These are phyloP conservation scores for Fragilaria radians DNA, from an alignment of 108 stramenopile genomes.

Conservation along the genomic window DNA sequence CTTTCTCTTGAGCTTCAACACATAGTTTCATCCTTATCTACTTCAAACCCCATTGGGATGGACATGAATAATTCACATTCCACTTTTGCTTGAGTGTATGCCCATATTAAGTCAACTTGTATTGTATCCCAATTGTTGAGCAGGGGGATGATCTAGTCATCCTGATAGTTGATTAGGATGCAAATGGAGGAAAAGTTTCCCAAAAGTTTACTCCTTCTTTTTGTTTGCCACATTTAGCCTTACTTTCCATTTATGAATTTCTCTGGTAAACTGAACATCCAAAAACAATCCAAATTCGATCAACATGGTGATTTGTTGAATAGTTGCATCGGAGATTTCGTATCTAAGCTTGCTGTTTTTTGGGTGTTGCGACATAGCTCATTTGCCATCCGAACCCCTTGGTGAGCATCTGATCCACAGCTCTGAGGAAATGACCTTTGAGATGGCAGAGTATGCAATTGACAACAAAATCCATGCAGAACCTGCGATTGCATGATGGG, in stretches of 20 bases:
- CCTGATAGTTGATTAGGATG: constrained; percentile 14
- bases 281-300: background rate
- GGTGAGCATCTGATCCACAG: too few relatives aligned
- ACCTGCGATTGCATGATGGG: too few relatives aligned
- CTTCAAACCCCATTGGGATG: constrained; percentile 22
- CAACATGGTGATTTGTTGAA: background rate
- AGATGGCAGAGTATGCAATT: too few relatives aligned
- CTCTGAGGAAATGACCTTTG: too few relatives aligned
- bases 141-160: background rate
- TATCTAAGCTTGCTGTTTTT: background rate
- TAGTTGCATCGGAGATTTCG: constrained; percentile 3
- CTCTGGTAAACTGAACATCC: constrained; percentile 26
- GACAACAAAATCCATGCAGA: too few relatives aligned
- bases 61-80: constrained; percentile 26
- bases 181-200: constrained; percentile 25
- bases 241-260: constrained; percentile 24
- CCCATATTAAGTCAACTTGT: constrained; percentile 3
- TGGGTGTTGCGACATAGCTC: constrained; percentile 1
- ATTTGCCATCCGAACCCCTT: constrained; percentile 12
- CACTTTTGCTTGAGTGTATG: constrained; percentile 16
- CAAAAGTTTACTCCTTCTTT: constrained; percentile 14
- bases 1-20: background rate
- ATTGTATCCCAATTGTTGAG: background rate
- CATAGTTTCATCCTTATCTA: constrained; percentile 11
- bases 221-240: constrained; percentile 22